Percentiles rank a stretch among this genome's conserved stretches.
Conservation (phyloP, 2,329 filamentous ascomycete species). For the Pseudopithomyces maydicus region DNA sequence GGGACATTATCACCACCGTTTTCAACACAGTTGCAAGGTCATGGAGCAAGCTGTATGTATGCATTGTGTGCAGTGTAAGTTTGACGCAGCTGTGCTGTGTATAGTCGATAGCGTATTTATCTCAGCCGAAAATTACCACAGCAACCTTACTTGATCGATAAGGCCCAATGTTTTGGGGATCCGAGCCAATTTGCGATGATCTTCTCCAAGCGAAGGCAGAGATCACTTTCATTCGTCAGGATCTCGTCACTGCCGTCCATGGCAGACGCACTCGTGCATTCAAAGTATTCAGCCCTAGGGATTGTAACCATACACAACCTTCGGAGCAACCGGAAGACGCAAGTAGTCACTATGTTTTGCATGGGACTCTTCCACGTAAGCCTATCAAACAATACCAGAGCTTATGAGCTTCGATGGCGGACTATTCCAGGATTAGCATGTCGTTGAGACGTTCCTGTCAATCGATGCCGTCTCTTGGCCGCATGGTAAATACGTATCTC, state of each 20-base stretch:
- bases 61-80: too few species aligned
- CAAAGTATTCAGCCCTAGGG: background rate
- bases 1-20: too few species aligned
- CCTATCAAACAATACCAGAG: background rate
- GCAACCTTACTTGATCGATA: background rate
- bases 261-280: background rate
- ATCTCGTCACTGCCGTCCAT: background rate
- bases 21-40: too few species aligned
- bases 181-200: background rate
- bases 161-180: background rate
- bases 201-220: background rate
- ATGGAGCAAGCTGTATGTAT: too few species aligned
- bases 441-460: background rate
- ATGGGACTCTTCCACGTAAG: background rate
- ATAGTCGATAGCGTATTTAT: background rate
- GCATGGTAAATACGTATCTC: too few species aligned
- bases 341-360: too few species aligned
- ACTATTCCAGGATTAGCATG: background rate
- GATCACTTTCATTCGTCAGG: background rate
- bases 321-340: background rate
- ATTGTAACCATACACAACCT: background rate
- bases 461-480: too few species aligned
- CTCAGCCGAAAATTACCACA: background rate
- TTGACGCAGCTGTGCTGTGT: background rate
- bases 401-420: background rate